Evolutionary conservation across 768 basidiomycete species (phyloP), one percentile per base, ranked within the genome.

Genomic region (Leccinum arenicola): DNA sequence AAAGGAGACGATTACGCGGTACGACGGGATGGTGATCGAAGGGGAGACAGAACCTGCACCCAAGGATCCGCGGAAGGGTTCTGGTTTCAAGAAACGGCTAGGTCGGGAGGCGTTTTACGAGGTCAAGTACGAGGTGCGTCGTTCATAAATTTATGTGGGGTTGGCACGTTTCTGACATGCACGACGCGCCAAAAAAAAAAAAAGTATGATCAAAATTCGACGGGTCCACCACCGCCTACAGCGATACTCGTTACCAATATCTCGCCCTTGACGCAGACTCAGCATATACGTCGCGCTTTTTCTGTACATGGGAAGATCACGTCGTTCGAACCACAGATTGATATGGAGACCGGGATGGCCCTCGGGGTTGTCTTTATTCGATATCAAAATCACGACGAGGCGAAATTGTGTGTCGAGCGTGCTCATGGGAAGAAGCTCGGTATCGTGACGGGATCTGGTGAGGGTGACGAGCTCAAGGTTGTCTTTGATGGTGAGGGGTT

Each of bases 361-460:
- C 81, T 97, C 1, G 95, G 95, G 3, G 83, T 98, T 45, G 84
- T 93, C 45, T 84, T 84, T 68, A 81, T 98, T 62, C 84, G 82
- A 62, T 98, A 76, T 67, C 67, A 73, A 17, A 75, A 81, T 0
- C 84, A 87, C 60, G 85, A 86, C 15, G 87, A 90, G 48, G 94
- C 93, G 5, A 79, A 78, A 57, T 67, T 73, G 49, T 93, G 90
- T 59, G 79, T 89, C 23, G 80, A 80, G 59, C 80, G 77, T 52
- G 87, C 87, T 66, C 79, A 93, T 58, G 90, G 91, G 31, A 79
- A 83, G 68, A 81, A 78, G 66, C 73, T 87, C 14, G 80, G 84
- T 0, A 75, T 78, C 5, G 79, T 82, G 17, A 67, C 75, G 14
- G 77, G 80, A 2, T 64, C 65, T 0, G 68, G 68, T 23, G 75